Conservation (phyloP, 768 basidiomycete genomes). For the Hypsizygus marmoreus region DNA sequence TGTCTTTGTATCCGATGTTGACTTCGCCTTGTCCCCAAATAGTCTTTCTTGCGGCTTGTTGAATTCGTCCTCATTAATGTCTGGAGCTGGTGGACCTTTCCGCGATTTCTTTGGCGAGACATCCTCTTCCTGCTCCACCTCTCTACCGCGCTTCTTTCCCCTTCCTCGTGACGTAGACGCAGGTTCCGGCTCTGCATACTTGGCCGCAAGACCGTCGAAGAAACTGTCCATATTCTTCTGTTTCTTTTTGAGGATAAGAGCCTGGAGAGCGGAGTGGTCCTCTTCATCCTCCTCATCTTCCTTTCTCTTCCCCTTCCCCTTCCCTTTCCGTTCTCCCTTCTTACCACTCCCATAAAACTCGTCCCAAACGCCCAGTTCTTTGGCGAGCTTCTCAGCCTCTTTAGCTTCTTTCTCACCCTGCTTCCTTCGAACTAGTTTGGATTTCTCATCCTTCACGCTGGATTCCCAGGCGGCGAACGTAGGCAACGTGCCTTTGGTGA, state of each 20-base stretch:
- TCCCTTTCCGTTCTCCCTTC: constrained; percentile 55
- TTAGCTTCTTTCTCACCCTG: constrained; percentile 75
- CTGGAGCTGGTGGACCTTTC: constrained; percentile 44
- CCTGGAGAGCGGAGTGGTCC: constrained; percentile 72
- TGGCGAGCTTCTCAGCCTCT: constrained; percentile 84
- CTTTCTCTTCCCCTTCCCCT: constrained; percentile 50
- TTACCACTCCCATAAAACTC: constrained; percentile 86
- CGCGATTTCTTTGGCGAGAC: constrained; percentile 53
- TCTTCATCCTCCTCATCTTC: constrained; percentile 47
- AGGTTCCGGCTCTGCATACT: constrained; percentile 59
- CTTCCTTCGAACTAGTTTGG: constrained; percentile 71
- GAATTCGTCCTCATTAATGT: constrained; percentile 70
- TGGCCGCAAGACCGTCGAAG: constrained; percentile 73
- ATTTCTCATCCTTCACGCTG: constrained; percentile 79
- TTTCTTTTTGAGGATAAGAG: constrained; percentile 78
- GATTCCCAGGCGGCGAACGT: constrained; percentile 64
- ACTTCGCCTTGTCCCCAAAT: constrained; percentile 46
- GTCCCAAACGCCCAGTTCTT: constrained; percentile 91
- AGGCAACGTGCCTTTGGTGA: constrained; percentile 60
- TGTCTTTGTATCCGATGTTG: constrained; percentile 29
- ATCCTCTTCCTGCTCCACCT: constrained; percentile 40
- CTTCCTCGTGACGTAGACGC: constrained; percentile 46
- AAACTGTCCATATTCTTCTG: constrained; percentile 67
- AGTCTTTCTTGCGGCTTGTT: constrained; percentile 59
- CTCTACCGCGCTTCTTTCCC: constrained; percentile 55